A percentile compares a stretch with the other conserved stretches of the same genome.
phyloP scores from a whole-genome alignment of 495 filamentous ascomycete genomes.

The Annulohypoxylon maeteangense region DNA sequence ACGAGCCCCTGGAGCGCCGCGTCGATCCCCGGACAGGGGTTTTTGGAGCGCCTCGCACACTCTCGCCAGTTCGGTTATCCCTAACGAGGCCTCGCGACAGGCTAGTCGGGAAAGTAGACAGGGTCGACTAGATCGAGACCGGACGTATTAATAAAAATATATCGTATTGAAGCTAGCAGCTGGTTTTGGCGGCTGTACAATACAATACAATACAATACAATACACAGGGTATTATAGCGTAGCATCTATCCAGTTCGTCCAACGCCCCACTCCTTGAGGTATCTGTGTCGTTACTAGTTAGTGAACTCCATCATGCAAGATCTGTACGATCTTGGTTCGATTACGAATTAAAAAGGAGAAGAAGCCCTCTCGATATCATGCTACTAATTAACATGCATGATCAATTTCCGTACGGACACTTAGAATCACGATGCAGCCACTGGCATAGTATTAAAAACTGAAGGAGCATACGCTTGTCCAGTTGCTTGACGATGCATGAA shows the following conservation, averaged over 20 bases:
- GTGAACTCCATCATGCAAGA: slow-evolving; percentile 6
- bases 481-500: slow-evolving; percentile 17
- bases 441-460: neutral
- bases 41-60: slow-evolving; percentile 21
- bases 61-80: slow-evolving; percentile 25
- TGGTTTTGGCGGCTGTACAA: no score
- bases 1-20: slow-evolving; percentile 33
- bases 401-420: slow-evolving; percentile 10
- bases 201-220: no score
- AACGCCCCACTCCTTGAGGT: slow-evolving; percentile 3
- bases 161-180: slow-evolving; percentile 13
- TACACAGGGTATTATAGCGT: no score
- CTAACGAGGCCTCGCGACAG: slow-evolving; percentile 40
- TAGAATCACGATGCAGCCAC: slow-evolving; percentile 2
- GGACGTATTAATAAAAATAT: slow-evolving; percentile 20
- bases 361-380: slow-evolving; percentile 1
- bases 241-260: neutral
- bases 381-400: neutral
- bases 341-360: slow-evolving; percentile 11
- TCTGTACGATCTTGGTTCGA: slow-evolving; percentile 24
- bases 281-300: no score
- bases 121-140: slow-evolving; percentile 25
- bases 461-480: neutral
- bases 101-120: slow-evolving; percentile 39
- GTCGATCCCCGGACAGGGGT: slow-evolving; percentile 41